These are phyloP conservation scores for Porcisia hertigi DNA, from an alignment of 208 protist species.

Conservation along the genomic window DNA sequence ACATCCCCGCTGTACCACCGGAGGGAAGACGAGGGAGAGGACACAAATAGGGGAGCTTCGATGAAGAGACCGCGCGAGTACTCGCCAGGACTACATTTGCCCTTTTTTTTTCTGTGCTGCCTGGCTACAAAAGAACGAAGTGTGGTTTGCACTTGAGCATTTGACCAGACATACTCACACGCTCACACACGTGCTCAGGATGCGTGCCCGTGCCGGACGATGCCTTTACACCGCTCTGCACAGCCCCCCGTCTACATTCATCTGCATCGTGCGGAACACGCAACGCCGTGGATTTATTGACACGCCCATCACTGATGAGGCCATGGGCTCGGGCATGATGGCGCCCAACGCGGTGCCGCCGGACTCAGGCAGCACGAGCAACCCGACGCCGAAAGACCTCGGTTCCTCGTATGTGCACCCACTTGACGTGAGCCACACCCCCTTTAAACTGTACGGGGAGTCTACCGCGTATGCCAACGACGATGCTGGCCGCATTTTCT, in stretches of 20 bases:
- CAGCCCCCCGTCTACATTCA: neutral
- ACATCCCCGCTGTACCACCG: too few species aligned
- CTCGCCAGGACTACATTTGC: neutral
- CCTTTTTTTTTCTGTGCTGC: neutral
- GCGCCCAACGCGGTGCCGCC: slow-evolving; percentile 2
- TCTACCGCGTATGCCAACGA: slow-evolving; percentile 29
- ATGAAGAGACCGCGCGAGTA: neutral
- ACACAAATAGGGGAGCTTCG: too few species aligned
- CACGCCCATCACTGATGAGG: slow-evolving; percentile 19
- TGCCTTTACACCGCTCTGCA: slow-evolving; percentile 5
- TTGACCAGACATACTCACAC: too few species aligned
- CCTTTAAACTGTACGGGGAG: slow-evolving; percentile 69
- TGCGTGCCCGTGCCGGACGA: neutral
- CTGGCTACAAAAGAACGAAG: neutral
- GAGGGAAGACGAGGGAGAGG: neutral
- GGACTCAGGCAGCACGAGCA: slow-evolving; percentile 6
- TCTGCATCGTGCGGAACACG: too few species aligned
- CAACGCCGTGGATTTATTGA: slow-evolving; percentile 26
- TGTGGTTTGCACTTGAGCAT: neutral
- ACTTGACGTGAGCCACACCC: slow-evolving; percentile 26
- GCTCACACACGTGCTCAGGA: neutral
- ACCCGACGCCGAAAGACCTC: slow-evolving; percentile 3
- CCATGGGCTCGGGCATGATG: slow-evolving; percentile 13
- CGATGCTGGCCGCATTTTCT: slow-evolving; percentile 53
- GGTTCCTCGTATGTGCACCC: slow-evolving; percentile 42